Evolutionary conservation across 2,329 filamentous ascomycete species (phyloP).

Genomic region (Trichoderma endophyticum): DNA sequence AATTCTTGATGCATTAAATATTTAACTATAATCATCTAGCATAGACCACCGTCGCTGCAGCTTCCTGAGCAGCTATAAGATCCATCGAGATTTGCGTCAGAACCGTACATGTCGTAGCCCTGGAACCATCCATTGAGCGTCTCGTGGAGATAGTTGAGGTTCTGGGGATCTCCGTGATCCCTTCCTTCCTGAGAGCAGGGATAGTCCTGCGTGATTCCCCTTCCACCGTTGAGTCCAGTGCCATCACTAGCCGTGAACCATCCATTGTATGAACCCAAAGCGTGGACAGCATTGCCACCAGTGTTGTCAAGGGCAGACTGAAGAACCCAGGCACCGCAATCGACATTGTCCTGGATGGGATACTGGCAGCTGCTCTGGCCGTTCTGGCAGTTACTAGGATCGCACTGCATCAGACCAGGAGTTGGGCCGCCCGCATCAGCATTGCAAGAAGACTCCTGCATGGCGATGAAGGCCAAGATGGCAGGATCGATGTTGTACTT

Average conservation of each 20-base stretch:
- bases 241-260: neutral
- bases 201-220: neutral
- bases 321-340: neutral
- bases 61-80: neutral
- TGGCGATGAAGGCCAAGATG: neutral
- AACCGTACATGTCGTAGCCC: neutral
- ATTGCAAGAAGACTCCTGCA: neutral
- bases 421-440: neutral
- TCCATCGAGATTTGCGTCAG: neutral
- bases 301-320: neutral
- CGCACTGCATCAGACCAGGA: neutral
- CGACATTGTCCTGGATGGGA: neutral
- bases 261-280: neutral
- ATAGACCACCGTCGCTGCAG: neutral
- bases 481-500: neutral
- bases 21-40: neutral
- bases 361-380: neutral
- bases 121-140: neutral
- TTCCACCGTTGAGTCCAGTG: neutral
- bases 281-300: neutral
- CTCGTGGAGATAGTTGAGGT: neutral
- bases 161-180: neutral
- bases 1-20: no score
- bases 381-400: neutral
- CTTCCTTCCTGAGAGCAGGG: neutral